These are phyloP conservation scores for Nemania sp. DNA, from an alignment of 2,329 filamentous ascomycete species.

Conservation along the genomic window DNA sequence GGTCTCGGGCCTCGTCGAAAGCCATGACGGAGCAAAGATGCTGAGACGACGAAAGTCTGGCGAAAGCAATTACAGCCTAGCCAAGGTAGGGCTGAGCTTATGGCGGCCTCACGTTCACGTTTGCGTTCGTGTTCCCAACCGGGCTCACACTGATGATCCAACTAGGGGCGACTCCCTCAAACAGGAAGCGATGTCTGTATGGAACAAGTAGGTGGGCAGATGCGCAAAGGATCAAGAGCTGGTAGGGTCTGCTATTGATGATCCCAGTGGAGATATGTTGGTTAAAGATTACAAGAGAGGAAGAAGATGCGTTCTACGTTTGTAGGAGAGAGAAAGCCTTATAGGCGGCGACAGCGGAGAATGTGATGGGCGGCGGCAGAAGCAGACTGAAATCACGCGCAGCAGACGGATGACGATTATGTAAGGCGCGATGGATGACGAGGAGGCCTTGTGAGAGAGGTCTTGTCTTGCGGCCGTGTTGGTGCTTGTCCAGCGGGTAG, in stretches of 20 bases:
- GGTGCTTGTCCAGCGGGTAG: too few species aligned
- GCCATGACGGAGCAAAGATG: slow-evolving; percentile 29
- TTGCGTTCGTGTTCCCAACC: neutral
- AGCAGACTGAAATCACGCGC: slow-evolving; percentile 31
- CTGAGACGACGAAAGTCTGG: neutral
- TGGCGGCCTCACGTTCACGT: neutral
- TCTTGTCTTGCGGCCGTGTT: slow-evolving; percentile 18
- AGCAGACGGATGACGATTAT: slow-evolving; percentile 31
- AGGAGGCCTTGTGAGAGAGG: slow-evolving; percentile 22
- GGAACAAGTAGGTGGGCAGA: neutral
- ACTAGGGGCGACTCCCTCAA: neutral
- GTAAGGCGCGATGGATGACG: slow-evolving; percentile 21
- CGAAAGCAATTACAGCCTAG: neutral
- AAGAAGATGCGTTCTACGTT: slow-evolving; percentile 12
- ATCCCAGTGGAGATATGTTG: slow-evolving; percentile 1
- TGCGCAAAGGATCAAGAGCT: neutral
- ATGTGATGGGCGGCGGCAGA: slow-evolving; percentile 22
- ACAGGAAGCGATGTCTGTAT: neutral
- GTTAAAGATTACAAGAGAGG: slow-evolving; percentile 15
- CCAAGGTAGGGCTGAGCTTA: neutral
- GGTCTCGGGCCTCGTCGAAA: slow-evolving; percentile 43
- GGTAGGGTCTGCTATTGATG: neutral
- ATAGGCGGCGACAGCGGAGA: slow-evolving; percentile 19
- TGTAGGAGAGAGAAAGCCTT: slow-evolving; percentile 21
- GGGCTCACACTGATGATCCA: neutral